A percentile compares a stretch with the other conserved stretches of the same genome.
Conservation (phyloP, 2,329 filamentous ascomycete species). For the Parastagonospora nodorum region DNA sequence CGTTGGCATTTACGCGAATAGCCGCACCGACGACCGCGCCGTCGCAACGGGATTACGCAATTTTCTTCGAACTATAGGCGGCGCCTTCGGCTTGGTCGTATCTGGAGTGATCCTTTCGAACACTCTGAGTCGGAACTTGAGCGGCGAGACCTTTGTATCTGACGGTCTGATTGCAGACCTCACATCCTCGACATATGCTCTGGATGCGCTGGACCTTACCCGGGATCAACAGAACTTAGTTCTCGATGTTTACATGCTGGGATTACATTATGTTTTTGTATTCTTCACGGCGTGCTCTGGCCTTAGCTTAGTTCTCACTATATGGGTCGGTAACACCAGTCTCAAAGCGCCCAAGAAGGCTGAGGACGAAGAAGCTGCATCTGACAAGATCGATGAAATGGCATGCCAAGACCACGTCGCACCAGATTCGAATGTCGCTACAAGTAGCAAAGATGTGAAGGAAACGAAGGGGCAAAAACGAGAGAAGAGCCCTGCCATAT, state of each 20-base stretch:
- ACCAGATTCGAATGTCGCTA: background rate
- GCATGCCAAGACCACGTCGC: background rate
- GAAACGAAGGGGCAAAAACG: background rate
- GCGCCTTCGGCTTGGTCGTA: slow-evolving; percentile 64
- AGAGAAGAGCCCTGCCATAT: background rate
- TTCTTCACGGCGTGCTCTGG: slow-evolving; percentile 23
- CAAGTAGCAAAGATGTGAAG: background rate
- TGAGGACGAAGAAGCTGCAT: slow-evolving; percentile 8
- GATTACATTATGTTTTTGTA: slow-evolving; percentile 24
- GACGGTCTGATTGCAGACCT: slow-evolving; percentile 15
- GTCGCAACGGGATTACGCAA: slow-evolving; percentile 67
- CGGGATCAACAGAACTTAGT: slow-evolving; percentile 10
- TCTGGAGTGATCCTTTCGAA: slow-evolving; percentile 23
- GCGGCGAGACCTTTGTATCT: slow-evolving; percentile 12
- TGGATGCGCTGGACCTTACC: slow-evolving; percentile 15
- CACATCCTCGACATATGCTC: slow-evolving; percentile 26
- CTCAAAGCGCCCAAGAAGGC: slow-evolving; percentile 27
- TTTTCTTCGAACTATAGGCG: slow-evolving; percentile 65
- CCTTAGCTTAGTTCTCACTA: slow-evolving; percentile 18
- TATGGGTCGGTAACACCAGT: slow-evolving; percentile 28
- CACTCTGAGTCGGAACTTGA: slow-evolving; percentile 16
- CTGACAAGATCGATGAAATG: background rate
- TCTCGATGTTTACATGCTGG: slow-evolving; percentile 22
- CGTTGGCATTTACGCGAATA: slow-evolving; percentile 59
- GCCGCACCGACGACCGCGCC: slow-evolving; percentile 60